Percentiles rank a stretch among this genome's conserved stretches.
These are phyloP conservation scores for Closterium sp. DNA, from an alignment of 139 green algal species.

Conservation along the genomic window DNA sequence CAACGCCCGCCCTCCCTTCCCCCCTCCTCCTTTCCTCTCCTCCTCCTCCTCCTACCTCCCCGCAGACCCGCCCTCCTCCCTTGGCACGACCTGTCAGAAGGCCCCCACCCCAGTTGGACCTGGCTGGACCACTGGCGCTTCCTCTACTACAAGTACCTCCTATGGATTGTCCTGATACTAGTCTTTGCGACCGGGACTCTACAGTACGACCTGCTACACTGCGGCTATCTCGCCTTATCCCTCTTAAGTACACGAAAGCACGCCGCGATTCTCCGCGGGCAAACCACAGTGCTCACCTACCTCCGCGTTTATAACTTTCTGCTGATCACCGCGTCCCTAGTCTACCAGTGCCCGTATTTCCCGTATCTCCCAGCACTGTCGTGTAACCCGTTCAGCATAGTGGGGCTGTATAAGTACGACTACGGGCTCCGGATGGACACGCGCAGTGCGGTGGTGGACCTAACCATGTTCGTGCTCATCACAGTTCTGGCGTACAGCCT, in stretches of 20 bases:
- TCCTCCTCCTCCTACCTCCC: background rate
- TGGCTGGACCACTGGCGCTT: constrained; percentile 37
- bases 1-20: background rate
- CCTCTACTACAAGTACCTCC: constrained; percentile 34
- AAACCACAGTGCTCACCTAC: constrained; percentile 10
- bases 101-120: background rate
- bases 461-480: constrained; percentile 45
- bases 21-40: background rate
- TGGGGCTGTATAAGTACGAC: constrained; percentile 49
- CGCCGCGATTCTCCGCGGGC: background rate
- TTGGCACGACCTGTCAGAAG: background rate
- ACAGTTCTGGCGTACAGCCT: constrained; percentile 18
- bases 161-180: constrained; percentile 32
- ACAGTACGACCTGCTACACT: constrained; percentile 45
- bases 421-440: constrained; percentile 35
- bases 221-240: constrained; percentile 39
- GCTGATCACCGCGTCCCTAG: constrained; percentile 26
- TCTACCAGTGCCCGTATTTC: constrained; percentile 43
- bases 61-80: background rate
- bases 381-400: constrained; percentile 16
- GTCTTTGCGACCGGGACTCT: constrained; percentile 44
- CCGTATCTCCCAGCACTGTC: background rate
- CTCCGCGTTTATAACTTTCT: constrained; percentile 43
- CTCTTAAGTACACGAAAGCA: constrained; percentile 21
- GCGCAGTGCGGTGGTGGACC: constrained; percentile 36